These are phyloP conservation scores for Pseudogymnoascus sp. DNA, from an alignment of 2,329 filamentous ascomycete species.

Conservation along the genomic window DNA sequence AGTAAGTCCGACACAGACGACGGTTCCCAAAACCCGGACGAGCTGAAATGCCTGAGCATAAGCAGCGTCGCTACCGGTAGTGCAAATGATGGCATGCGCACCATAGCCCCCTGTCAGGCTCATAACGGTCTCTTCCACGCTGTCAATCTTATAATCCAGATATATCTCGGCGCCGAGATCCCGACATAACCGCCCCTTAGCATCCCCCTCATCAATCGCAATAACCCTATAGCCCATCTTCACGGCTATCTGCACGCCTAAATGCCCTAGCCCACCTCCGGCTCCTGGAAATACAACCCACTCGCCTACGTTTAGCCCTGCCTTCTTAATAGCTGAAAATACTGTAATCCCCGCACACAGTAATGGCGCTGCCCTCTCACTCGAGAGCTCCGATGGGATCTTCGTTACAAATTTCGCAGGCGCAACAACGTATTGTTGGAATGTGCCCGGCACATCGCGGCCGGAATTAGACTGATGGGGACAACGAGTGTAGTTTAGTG, in stretches of 20 bases:
- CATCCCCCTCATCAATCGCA: not conserved
- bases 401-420: too few relatives aligned
- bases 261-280: not conserved
- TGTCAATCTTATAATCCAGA: not conserved
- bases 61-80: not conserved
- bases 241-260: not conserved
- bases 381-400: too few relatives aligned
- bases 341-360: not conserved
- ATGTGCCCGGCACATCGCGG: too few relatives aligned
- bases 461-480: too few relatives aligned
- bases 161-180: not conserved
- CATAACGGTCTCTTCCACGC: not conserved
- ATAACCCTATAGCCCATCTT: not conserved
- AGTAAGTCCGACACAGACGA: slow-evolving; percentile 11
- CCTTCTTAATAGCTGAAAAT: not conserved
- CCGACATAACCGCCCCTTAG: not conserved
- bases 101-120: not conserved
- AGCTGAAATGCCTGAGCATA: not conserved
- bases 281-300: not conserved
- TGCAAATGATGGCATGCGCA: not conserved
- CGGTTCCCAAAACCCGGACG: not conserved
- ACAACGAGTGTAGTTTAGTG: too few relatives aligned
- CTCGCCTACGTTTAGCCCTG: not conserved
- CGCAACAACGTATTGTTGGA: too few relatives aligned
- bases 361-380: too few relatives aligned